Evolutionary conservation across 768 basidiomycete species (phyloP), one percentile per base, ranked within the genome.

Genomic region (Sistotremastrum niveocremeum): DNA sequence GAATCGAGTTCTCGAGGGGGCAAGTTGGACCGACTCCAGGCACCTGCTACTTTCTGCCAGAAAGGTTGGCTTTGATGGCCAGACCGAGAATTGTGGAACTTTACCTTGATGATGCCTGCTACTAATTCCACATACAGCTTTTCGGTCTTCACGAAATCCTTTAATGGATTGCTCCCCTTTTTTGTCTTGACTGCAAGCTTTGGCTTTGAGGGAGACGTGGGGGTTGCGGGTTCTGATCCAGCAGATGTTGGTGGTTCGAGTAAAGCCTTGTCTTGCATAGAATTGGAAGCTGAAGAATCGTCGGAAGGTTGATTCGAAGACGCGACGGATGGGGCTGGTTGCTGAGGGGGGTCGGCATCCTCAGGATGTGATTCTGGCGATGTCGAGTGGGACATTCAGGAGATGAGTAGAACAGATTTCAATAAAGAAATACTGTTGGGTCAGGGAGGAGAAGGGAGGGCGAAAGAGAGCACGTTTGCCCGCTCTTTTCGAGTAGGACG

Each of bases 11-110:
- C 83, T 6, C 76, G 76, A 10, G 95, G 95, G 11, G 95, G 95
- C 36, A 99, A 80, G 61, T 97, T 97, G 37, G 80, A 76, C 37
- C 90, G 71, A 7, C 93, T 95, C 95, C 95, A 99, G 42, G 95
- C 95, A n/a, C 83, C 81, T 7, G 95, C 95, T 4, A 95, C 85
- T 77, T 85, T 89, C 91, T 98, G 59, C 31, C 7, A 39, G 31
- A n/a, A 9, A 42, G 7, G 1, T 7, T 32, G 50, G 34, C 20
- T 41, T 45, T n/a, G 28, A 52, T 32, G 42, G 47, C 46, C 9
- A 41, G 48, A 57, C 46, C 51, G 40, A 30, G 34, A 35, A 41
- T 50, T 28, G 46, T 47, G 34, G 28, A 37, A 67, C 87, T 48
- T 60, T 20, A 91, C 94, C 58, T 91, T 77, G 53, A 99, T 95